phyloP scores from a whole-genome alignment of 2,329 filamentous ascomycete genomes.

The Sphaerulina vaccinii region DNA sequence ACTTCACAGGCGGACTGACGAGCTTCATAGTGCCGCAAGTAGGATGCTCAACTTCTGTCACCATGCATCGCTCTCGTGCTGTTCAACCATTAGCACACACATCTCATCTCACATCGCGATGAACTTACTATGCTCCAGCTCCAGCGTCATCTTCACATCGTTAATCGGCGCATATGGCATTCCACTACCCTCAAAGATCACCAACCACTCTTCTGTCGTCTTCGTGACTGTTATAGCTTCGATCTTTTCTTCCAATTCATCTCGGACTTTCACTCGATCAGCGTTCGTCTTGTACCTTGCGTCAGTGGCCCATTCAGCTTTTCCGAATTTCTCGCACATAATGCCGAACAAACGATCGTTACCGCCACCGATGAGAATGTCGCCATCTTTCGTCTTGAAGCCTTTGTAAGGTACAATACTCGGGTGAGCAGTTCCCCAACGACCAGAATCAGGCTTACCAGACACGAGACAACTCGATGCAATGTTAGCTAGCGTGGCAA shows the following conservation, averaged over 20 bases:
- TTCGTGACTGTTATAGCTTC: slow-evolving; percentile 70
- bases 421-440: slow-evolving; percentile 98
- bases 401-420: slow-evolving; percentile 95
- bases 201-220: slow-evolving; percentile 85
- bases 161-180: slow-evolving; percentile 96
- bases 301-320: slow-evolving; percentile 59
- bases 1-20: slow-evolving; percentile 93
- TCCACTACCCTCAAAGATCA: slow-evolving; percentile 81
- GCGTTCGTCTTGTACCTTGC: slow-evolving; percentile 59
- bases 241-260: slow-evolving; percentile 73
- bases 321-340: slow-evolving; percentile 57
- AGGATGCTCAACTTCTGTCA: slow-evolving; percentile 80
- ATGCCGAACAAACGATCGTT: slow-evolving; percentile 63
- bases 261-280: slow-evolving; percentile 65
- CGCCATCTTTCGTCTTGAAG: slow-evolving; percentile 65
- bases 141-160: slow-evolving; percentile 79
- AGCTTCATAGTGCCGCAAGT: slow-evolving; percentile 82
- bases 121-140: slow-evolving; percentile 73
- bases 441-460: slow-evolving; percentile 78
- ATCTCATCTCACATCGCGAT: background rate
- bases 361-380: slow-evolving; percentile 63
- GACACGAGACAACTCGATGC: slow-evolving; percentile 88
- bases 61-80: slow-evolving; percentile 79
- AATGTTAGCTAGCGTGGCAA: slow-evolving; percentile 91
- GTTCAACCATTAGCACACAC: background rate